Evolutionary conservation across 352 stramenopile species (phyloP).

Genomic region (Elongisporangium prolatum): DNA sequence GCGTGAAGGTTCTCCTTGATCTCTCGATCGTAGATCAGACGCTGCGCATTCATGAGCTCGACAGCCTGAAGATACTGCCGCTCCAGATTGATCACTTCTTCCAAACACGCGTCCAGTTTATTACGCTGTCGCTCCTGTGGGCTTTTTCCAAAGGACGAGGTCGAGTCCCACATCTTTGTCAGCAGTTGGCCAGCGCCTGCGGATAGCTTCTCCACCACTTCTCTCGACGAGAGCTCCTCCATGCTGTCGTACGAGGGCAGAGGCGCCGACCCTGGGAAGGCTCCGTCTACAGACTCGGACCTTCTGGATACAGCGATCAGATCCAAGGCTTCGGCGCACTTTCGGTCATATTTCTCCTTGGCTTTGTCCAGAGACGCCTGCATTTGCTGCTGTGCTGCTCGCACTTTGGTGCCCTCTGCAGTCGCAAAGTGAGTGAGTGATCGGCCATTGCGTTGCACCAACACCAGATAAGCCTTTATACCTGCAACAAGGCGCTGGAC

Average conservation of each 20-base stretch:
- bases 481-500: constrained; percentile 70
- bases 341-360: constrained; percentile 76
- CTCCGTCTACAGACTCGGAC: not conserved
- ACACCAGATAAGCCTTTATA: constrained; percentile 15
- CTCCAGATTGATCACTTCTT: constrained; percentile 66
- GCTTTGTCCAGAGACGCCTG: constrained; percentile 52
- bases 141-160: constrained; percentile 57
- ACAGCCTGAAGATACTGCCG: constrained; percentile 64
- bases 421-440: constrained; percentile 2
- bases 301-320: constrained; percentile 17
- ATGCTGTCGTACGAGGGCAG: not conserved
- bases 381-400: constrained; percentile 59
- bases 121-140: constrained; percentile 58
- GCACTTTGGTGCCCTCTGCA: constrained; percentile 70
- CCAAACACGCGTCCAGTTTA: constrained; percentile 52
- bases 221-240: constrained; percentile 31
- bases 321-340: constrained; percentile 63
- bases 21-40: constrained; percentile 57
- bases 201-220: constrained; percentile 59
- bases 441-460: not conserved
- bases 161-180: constrained; percentile 81
- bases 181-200: constrained; percentile 56
- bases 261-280: not conserved
- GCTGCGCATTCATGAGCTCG: constrained; percentile 64
- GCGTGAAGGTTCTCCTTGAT: constrained; percentile 74